Base-by-base conservation (phyloP, 2,329 filamentous ascomycete species). In the Penicillium glabrum region DNA sequence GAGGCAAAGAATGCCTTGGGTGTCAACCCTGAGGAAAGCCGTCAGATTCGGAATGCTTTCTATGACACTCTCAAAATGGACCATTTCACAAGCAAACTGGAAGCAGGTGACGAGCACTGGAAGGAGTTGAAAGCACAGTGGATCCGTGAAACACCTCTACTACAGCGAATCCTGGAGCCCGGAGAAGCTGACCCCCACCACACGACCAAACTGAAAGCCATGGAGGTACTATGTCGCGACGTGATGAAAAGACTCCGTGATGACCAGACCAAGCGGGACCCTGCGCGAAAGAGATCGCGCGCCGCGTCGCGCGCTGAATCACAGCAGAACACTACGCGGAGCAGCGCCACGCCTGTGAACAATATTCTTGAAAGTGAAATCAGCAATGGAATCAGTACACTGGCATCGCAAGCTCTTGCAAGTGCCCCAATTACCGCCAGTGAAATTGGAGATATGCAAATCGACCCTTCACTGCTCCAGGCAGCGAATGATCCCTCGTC, bases 201-300 rank as follows among this genome's bases (percentile, higher is more conserved):
- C 54, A 67, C 74, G 23, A 73, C 79, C 46, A 89, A 86, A 69
- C 69, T 84, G 33, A 86, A 84, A 62, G 88, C 88, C 1, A 72
- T 93, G 46, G 88, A 93, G 59, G 80, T 89, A 0, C 75, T 95
- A 3, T 89, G 88, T 51, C 82, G 86, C 51, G 90, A 93, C 72
- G 88, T 91, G 19, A 87, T 90, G 82, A 93, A 93, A 75, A 82
- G 90, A 47, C 80, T 89, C 52, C 83, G 88, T 35, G 88, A 91
- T 65, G 87, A 90, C 61, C 83, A 84, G 57, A 79, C 79, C 1
- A 85, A 83, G 62, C 79, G 81, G 54, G 78, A 86, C 65, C 75
- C 80, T 2, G 77, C 77, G 14, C 77, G 77, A 60, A 76, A 70
- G 73, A 70, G 68, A 69, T 66, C 72, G 6, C 55, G 59, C 27